Conservation (phyloP, 371 early-diverging fungal genomes). For the Smittium culicis region DNA sequence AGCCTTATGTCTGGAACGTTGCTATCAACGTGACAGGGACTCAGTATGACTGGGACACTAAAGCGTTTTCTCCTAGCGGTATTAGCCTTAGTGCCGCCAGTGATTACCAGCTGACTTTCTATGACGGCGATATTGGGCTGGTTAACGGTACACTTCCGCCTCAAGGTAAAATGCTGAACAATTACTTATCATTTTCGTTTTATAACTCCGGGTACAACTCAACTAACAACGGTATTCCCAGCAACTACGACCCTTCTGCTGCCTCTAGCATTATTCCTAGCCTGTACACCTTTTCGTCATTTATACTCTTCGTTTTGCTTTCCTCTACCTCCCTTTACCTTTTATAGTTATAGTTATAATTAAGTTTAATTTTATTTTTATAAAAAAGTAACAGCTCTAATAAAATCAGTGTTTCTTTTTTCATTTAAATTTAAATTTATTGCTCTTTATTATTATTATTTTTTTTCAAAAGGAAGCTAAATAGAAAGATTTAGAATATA, state of each 20-base stretch:
- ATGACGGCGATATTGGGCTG: slow-evolving; percentile 30
- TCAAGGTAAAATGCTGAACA: slow-evolving; percentile 15
- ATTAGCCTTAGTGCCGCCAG: slow-evolving; percentile 25
- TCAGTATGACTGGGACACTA: slow-evolving; percentile 30
- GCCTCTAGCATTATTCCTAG: too few species aligned
- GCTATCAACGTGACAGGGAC: slow-evolving; percentile 28
- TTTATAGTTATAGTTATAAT: too few species aligned
- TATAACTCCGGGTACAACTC: slow-evolving; percentile 1
- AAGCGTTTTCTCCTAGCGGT: slow-evolving; percentile 27
- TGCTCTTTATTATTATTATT: too few species aligned
- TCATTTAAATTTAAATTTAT: too few species aligned
- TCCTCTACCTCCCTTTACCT: too few species aligned
- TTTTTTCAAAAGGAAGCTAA: too few species aligned
- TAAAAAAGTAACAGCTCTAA: too few species aligned
- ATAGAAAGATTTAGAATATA: too few species aligned
- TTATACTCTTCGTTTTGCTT: too few species aligned
- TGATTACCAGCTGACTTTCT: slow-evolving; percentile 28
- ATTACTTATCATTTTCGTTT: slow-evolving; percentile 12
- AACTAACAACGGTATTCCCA: slow-evolving; percentile 30
- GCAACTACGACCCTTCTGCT: slow-evolving; percentile 27
- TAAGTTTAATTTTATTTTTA: background rate
- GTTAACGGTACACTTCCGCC: slow-evolving; percentile 19
- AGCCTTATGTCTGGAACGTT: slow-evolving; percentile 27
- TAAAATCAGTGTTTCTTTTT: too few species aligned
- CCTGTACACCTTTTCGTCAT: background rate